A percentile compares a stretch with the other conserved stretches of the same genome.
Conservation (phyloP, 371 early-diverging fungal genomes). For the Apophysomyces ossiformis region DNA sequence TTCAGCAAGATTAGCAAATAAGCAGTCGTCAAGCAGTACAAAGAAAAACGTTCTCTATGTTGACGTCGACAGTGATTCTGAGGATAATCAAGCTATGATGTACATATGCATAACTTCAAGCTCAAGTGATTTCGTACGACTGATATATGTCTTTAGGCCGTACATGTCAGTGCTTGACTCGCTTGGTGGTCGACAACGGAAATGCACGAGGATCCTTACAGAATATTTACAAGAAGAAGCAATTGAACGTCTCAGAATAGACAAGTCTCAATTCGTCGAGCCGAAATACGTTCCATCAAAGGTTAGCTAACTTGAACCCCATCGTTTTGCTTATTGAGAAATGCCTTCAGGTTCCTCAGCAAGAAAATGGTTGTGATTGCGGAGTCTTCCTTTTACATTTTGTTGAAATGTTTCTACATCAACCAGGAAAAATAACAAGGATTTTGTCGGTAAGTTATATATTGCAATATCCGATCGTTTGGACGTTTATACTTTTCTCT, state of each 20-base stretch:
- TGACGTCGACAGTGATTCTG: not conserved
- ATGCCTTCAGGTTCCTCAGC: conserved; percentile 44
- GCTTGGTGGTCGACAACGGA: conserved; percentile 47
- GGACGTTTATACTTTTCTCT: not conserved
- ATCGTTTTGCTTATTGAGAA: conserved; percentile 11
- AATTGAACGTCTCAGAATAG: conserved; percentile 24
- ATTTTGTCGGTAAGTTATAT: conserved; percentile 3
- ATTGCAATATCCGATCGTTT: not conserved
- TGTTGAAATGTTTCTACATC: conserved; percentile 49
- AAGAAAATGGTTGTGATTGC: conserved; percentile 68
- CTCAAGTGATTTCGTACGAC: not conserved
- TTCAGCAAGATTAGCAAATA: not conserved
- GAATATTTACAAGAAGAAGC: conserved; percentile 44
- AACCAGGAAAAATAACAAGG: conserved; percentile 5
- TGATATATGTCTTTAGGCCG: conserved; percentile 20
- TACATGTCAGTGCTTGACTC: conserved; percentile 61
- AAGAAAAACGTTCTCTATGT: not conserved
- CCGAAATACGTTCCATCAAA: conserved; percentile 16
- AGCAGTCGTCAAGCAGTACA: not conserved
- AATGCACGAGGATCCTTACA: conserved; percentile 40
- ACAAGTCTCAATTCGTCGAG: conserved; percentile 5
- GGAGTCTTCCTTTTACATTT: conserved; percentile 66
- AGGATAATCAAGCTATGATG: not conserved
- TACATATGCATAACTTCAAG: not conserved
- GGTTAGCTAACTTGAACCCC: conserved; percentile 28